Conservation (phyloP, 2,329 filamentous ascomycete species). For the Claviceps purpurea region DNA sequence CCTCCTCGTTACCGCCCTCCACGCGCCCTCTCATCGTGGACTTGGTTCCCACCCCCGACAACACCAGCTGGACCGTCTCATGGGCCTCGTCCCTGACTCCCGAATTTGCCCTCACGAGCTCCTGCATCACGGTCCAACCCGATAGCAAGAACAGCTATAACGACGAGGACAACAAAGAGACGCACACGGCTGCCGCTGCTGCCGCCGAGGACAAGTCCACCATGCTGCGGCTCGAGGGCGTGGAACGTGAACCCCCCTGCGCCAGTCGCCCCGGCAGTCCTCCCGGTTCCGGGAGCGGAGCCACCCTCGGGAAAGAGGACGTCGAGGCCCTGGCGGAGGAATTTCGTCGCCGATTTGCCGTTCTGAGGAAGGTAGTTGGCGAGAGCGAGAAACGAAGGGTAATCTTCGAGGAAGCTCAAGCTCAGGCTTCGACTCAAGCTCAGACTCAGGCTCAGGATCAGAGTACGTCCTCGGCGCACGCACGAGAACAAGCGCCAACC, state of each 20-base stretch:
- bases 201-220: conserved; percentile 14
- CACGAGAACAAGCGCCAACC: neutral
- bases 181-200: neutral
- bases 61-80: conserved; percentile 40
- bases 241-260: conserved; percentile 22
- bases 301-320: conserved; percentile 28
- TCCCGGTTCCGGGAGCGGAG: conserved; percentile 17
- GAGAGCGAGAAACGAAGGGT: conserved; percentile 32
- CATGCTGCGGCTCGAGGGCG: conserved; percentile 24
- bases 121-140: conserved; percentile 28
- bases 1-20: conserved; percentile 32
- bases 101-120: conserved; percentile 51
- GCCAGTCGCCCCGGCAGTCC: conserved; percentile 11
- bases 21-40: conserved; percentile 43
- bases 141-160: conserved; percentile 14
- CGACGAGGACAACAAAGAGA: neutral
- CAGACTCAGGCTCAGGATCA: neutral
- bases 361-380: conserved; percentile 40
- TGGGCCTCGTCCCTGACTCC: conserved; percentile 60
- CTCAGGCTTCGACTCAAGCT: neutral
- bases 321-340: conserved; percentile 39
- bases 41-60: conserved; percentile 28
- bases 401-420: conserved; percentile 10
- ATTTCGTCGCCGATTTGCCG: conserved; percentile 43
- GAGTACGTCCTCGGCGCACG: neutral